Evolutionary conservation across 495 filamentous ascomycete genomes (phyloP).

Genomic region (Niebla homalea): DNA sequence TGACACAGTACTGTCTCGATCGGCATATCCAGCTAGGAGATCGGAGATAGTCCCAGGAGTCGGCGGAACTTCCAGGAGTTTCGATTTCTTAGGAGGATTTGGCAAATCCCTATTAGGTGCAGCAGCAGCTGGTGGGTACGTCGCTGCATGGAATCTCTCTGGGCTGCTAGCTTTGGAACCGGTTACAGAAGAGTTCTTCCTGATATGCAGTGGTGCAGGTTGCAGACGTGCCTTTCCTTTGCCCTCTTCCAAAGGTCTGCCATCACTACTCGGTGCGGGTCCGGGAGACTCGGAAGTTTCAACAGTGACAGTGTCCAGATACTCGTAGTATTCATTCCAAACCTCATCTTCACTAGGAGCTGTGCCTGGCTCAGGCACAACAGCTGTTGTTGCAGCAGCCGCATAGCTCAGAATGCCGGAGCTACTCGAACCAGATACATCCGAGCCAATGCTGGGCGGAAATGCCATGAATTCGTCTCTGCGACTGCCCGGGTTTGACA

Average conservation of each 20-base stretch:
- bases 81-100: conserved; percentile 18
- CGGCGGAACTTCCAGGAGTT: conserved; percentile 23
- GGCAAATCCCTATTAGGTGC: conserved; percentile 12
- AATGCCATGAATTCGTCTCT: conserved; percentile 56
- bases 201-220: conserved; percentile 14
- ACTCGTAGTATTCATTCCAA: conserved; percentile 90
- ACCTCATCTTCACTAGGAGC: conserved; percentile 70
- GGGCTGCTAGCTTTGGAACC: conserved; percentile 3
- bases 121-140: conserved; percentile 1
- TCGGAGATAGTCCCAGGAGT: conserved; percentile 42
- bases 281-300: conserved; percentile 38
- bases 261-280: conserved; percentile 14
- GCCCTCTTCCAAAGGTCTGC: conserved; percentile 23
- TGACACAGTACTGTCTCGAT: conserved; percentile 27
- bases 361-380: conserved; percentile 43
- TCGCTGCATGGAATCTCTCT: conserved; percentile 1
- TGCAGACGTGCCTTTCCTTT: conserved; percentile 3
- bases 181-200: conserved; percentile 11
- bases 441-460: conserved; percentile 55
- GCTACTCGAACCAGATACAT: conserved; percentile 53
- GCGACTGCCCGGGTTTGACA: conserved; percentile 16
- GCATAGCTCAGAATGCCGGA: conserved; percentile 43
- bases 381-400: conserved; percentile 41
- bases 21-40: conserved; percentile 36
- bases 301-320: conserved; percentile 67